Evolutionary conservation across 805 yeast species (phyloP).

Genomic region (Candida multigemmis): DNA sequence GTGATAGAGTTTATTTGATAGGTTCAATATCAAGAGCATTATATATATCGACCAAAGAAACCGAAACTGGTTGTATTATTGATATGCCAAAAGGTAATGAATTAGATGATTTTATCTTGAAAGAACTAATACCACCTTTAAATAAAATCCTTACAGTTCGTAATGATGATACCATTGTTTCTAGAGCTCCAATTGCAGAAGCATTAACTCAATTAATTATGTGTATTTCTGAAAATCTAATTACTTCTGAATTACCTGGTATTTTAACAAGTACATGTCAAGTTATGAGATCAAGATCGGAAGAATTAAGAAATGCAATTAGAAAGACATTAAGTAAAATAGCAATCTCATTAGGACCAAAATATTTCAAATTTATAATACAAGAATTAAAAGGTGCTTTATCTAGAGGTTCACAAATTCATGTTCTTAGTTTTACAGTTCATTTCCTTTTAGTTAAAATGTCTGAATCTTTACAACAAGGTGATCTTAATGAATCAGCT

Average conservation of each 20-base stretch:
- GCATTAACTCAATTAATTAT: conserved; percentile 62
- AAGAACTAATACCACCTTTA: conserved; percentile 54
- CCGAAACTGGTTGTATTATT: no score
- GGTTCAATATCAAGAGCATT: conserved; percentile 48
- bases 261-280: conserved; percentile 82
- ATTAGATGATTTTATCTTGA: conserved; percentile 33
- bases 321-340: conserved; percentile 68
- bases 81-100: conserved; percentile 6
- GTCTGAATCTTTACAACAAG: conserved; percentile 39
- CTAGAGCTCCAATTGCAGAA: conserved; percentile 73
- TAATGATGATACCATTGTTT: conserved; percentile 70
- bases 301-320: conserved; percentile 80
- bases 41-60: conserved; percentile 18
- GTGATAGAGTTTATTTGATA: conserved; percentile 50
- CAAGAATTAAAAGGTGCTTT: conserved; percentile 73
- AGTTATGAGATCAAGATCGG: conserved; percentile 74
- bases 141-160: conserved; percentile 51
- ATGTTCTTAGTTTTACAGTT: conserved; percentile 81
- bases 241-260: conserved; percentile 65
- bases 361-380: conserved; percentile 64
- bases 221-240: conserved; percentile 48
- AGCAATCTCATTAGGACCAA: conserved; percentile 57
- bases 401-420: conserved; percentile 86
- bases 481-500: conserved; percentile 68
- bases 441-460: conserved; percentile 62